Base-by-base conservation (phyloP, 768 basidiomycete species). In the Tremella yokohamensis region DNA sequence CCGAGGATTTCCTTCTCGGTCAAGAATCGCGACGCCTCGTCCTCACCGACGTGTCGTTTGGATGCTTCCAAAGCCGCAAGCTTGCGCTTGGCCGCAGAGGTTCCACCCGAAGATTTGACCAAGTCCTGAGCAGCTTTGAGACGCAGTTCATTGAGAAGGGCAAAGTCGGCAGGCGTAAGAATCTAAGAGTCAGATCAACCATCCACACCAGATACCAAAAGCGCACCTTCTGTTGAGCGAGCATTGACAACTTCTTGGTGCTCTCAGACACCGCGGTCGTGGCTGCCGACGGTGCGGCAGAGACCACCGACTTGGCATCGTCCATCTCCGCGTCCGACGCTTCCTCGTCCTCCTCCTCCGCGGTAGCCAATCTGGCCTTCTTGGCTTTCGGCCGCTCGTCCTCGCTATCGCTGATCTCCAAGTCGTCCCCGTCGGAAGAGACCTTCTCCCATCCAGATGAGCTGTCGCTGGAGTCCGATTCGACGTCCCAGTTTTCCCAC, bases 81-180 rank as follows among this genome's bases (percentile, higher is more conserved):
- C 78, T 97, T 97, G 29, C 94, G 87, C 76, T 96, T 96, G 2
- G 90, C 86, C 38, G 82, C 84, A 8, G 68, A 63, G 18, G 84
- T 79, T 1, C 89, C 87, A 3, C 85, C 86, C 1, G 85, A 84
- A 20, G 76, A 77, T 70, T 89, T 84, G 6, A 88, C 85, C 0
- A 84, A 84, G 57, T 84, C 82, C 15, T 82, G 79, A 16, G 88
- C 89, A 0, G 87, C 89, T 77, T 90, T 82, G 50, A 90, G 82
- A 1, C 87, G 85, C 18, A 98, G 84, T 65, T 96, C 90, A 70
- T 89, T 88, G 52, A 98, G 81, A 52, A 96, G 77, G 0, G 88
- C 88, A 72, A 97, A 99, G 76, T 99, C 96, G 26, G 92, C 92
- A 0, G 96, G 96, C 0, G 96, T 98, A 42, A 98, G 83, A 68